Evolutionary conservation across 2,329 filamentous ascomycete species (phyloP).

Genomic region (Cladobotryum mycophilum): DNA sequence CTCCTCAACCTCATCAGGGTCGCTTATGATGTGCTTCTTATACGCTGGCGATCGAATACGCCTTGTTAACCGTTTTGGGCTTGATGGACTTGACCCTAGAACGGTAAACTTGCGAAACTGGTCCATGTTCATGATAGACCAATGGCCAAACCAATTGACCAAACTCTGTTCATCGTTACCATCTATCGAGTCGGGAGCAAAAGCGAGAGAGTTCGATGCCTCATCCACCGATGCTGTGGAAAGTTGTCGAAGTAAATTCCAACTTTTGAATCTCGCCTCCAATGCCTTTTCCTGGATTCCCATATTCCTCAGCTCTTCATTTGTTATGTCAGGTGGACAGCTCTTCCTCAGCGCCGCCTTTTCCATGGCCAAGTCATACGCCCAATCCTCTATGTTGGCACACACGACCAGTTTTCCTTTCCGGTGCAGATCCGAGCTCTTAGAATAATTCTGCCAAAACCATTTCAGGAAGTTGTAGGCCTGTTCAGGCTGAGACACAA

Average conservation of each 20-base stretch:
- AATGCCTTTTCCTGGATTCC: constrained; percentile 9
- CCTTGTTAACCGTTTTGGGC: constrained; percentile 17
- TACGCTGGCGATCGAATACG: constrained; percentile 26
- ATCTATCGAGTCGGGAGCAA: constrained; percentile 43
- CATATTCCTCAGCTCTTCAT: not conserved
- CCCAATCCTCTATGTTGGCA: constrained; percentile 23
- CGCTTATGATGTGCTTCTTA: constrained; percentile 24
- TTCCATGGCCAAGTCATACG: constrained; percentile 20
- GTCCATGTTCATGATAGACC: constrained; percentile 45
- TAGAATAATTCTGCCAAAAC: constrained; percentile 22
- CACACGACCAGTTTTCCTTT: constrained; percentile 25
- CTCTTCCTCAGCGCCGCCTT: not conserved
- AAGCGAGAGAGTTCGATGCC: constrained; percentile 31
- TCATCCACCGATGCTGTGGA: constrained; percentile 12
- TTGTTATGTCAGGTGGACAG: not conserved
- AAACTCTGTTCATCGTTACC: constrained; percentile 56
- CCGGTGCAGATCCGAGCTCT: constrained; percentile 7
- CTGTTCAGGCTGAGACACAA: constrained; percentile 31
- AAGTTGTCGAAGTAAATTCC: constrained; percentile 15
- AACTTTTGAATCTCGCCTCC: constrained; percentile 20
- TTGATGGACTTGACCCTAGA: constrained; percentile 38
- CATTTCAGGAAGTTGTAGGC: constrained; percentile 31
- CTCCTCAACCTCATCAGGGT: constrained; percentile 28
- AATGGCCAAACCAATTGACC: constrained; percentile 57
- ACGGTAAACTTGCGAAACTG: constrained; percentile 49